A percentile compares a stretch with the other conserved stretches of the same genome.
phyloP scores from a whole-genome alignment of 2,329 filamentous ascomycete species.

The Hawksworthiomyces lignivorus region DNA sequence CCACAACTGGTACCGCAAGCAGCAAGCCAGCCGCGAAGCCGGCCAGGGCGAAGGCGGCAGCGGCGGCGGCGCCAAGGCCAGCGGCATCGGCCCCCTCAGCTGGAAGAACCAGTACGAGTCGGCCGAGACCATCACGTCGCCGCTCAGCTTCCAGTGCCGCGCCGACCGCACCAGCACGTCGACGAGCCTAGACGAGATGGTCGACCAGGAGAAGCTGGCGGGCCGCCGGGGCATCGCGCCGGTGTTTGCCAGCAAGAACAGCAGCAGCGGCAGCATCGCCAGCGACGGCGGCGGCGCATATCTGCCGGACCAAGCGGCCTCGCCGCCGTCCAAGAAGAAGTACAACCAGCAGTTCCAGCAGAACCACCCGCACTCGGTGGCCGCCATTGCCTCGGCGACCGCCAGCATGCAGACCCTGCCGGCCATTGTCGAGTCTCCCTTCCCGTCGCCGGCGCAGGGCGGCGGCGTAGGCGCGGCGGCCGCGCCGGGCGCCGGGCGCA shows the following conservation, averaged over 20 bases:
- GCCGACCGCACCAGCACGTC: background rate
- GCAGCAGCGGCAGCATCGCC: background rate
- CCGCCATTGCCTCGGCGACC: background rate
- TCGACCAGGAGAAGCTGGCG: background rate
- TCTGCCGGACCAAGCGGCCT: background rate
- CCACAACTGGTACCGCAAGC: constrained; percentile 18
- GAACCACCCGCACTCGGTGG: background rate
- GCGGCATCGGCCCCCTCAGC: background rate
- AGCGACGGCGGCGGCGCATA: background rate
- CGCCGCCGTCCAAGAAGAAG: background rate
- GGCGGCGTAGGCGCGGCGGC: background rate
- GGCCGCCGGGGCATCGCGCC: background rate
- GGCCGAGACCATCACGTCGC: constrained; percentile 5
- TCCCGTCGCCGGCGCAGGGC: constrained; percentile 6
- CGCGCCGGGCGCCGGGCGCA: constrained; percentile 1
- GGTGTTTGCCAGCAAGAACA: background rate
- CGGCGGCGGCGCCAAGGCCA: background rate
- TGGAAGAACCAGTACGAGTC: constrained; percentile 3
- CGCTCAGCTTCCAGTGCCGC: constrained; percentile 9
- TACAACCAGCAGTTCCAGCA: background rate
- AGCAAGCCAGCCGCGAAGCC: background rate
- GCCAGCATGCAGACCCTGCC: constrained; percentile 3
- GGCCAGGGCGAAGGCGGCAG: no score
- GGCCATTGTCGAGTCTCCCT: constrained; percentile 19
- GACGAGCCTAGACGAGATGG: background rate